These are phyloP conservation scores for Zygosaccharomyces lentus DNA, from an alignment of 805 yeast genomes.

Conservation along the genomic window DNA sequence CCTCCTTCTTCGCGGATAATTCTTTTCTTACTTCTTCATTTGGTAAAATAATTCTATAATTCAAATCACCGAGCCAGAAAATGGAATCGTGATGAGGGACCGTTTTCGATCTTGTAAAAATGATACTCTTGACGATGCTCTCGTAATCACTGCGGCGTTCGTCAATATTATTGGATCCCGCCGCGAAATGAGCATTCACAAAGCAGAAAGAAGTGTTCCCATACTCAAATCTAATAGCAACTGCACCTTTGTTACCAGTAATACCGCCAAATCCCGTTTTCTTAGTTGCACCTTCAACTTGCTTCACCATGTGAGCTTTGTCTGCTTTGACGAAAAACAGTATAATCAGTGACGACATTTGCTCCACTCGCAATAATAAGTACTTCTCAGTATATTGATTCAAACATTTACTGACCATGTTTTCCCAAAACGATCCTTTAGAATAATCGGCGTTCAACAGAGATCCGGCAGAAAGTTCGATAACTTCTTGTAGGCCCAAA, in stretches of 20 bases:
- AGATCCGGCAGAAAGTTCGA: conserved; percentile 88
- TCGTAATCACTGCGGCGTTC: conserved; percentile 86
- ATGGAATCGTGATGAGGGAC: conserved; percentile 80
- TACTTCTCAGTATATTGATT: conserved; percentile 53
- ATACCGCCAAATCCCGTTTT: conserved; percentile 97
- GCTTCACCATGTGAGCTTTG: conserved; percentile 51
- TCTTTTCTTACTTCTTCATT: conserved; percentile 69
- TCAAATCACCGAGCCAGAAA: conserved; percentile 93
- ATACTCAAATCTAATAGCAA: conserved; percentile 81
- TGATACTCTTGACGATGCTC: conserved; percentile 67
- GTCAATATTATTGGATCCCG: conserved; percentile 75
- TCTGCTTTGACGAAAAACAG: conserved; percentile 57
- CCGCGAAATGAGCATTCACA: conserved; percentile 89
- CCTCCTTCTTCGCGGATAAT: conserved; percentile 43
- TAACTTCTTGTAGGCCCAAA: conserved; percentile 91
- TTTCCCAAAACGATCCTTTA: conserved; percentile 75
- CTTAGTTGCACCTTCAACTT: conserved; percentile 90
- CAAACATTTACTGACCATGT: conserved; percentile 55
- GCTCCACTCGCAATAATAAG: conserved; percentile 66
- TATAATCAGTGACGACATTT: conserved; percentile 64
- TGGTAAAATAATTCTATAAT: conserved; percentile 68
- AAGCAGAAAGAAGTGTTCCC: conserved; percentile 79
- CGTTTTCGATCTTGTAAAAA: conserved; percentile 72
- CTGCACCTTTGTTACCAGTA: conserved; percentile 96
- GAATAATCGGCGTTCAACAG: conserved; percentile 82